These are phyloP conservation scores for Nasturtium officinale DNA, from an alignment of 345 rosid species.

Conservation along the genomic window DNA sequence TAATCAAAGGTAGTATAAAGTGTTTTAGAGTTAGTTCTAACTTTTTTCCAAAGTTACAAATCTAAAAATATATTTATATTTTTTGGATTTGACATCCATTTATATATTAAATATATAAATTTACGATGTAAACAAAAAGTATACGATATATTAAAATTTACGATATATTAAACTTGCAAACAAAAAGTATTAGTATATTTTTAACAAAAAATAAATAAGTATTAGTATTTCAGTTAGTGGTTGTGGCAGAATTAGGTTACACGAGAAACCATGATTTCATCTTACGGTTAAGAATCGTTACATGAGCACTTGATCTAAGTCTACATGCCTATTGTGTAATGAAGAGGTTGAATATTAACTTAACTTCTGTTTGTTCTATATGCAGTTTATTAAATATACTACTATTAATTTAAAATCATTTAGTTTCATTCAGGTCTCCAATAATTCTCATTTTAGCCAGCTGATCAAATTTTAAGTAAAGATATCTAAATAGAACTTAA, in stretches of 20 bases:
- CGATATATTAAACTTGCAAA: neutral
- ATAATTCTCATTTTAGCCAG: neutral
- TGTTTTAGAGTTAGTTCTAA: neutral
- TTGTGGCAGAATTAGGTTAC: constrained; percentile 41
- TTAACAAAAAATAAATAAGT: too few species aligned
- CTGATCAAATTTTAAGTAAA: constrained; percentile 1
- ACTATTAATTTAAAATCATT: neutral
- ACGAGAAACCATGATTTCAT: constrained; percentile 25
- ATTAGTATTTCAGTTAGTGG: constrained; percentile 34
- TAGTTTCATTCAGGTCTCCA: constrained; percentile 7
- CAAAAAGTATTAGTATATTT: too few species aligned
- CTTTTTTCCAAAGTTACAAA: neutral
- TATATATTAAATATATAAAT: neutral
- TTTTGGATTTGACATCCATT: neutral
- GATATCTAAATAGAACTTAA: neutral
- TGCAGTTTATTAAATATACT: neutral
- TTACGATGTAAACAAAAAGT: neutral
- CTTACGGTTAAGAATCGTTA: constrained; percentile 26
- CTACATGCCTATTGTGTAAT: constrained; percentile 3
- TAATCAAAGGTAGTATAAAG: neutral
- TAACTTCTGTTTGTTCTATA: constrained; percentile 3
- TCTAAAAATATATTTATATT: neutral
- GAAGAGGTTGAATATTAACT: neutral
- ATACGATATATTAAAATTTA: too few species aligned
- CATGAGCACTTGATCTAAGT: neutral